These are phyloP conservation scores for Penicillium sp. DNA, from an alignment of 2,329 filamentous ascomycete genomes.

Conservation along the genomic window DNA sequence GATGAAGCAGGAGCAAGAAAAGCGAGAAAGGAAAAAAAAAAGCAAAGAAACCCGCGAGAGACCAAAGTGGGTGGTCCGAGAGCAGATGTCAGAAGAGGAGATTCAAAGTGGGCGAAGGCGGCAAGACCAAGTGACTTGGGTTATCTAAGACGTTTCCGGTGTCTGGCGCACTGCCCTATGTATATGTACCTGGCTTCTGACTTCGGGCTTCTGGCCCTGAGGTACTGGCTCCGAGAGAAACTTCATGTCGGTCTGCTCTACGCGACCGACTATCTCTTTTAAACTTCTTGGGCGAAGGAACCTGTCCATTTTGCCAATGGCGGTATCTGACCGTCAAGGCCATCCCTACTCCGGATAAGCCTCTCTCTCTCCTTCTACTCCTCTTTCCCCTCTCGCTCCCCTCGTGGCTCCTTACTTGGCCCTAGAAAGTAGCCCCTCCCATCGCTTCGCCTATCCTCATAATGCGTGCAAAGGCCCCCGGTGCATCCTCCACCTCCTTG, in stretches of 20 bases:
- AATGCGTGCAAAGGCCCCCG: slow-evolving; percentile 16
- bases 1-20: not conserved
- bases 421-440: slow-evolving; percentile 9
- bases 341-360: slow-evolving; percentile 18
- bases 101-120: slow-evolving; percentile 17
- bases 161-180: not conserved
- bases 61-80: slow-evolving; percentile 1
- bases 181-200: too few species aligned
- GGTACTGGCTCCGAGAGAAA: too few species aligned
- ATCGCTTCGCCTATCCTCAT: not conserved
- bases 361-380: slow-evolving; percentile 4
- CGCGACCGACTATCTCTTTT: not conserved
- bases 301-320: slow-evolving; percentile 8
- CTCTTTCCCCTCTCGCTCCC: slow-evolving; percentile 8
- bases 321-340: slow-evolving; percentile 3
- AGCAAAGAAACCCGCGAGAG: slow-evolving; percentile 1
- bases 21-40: slow-evolving; percentile 1
- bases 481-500: slow-evolving; percentile 3
- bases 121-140: slow-evolving; percentile 12
- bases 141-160: slow-evolving; percentile 31
- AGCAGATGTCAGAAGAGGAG: slow-evolving; percentile 7
- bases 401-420: slow-evolving; percentile 20
- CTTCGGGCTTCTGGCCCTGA: too few species aligned
- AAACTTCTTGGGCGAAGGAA: not conserved
- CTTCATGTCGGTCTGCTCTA: too few species aligned